Conservation (phyloP, 106 monocot genomes). For the Dactylorhiza incarnata region DNA sequence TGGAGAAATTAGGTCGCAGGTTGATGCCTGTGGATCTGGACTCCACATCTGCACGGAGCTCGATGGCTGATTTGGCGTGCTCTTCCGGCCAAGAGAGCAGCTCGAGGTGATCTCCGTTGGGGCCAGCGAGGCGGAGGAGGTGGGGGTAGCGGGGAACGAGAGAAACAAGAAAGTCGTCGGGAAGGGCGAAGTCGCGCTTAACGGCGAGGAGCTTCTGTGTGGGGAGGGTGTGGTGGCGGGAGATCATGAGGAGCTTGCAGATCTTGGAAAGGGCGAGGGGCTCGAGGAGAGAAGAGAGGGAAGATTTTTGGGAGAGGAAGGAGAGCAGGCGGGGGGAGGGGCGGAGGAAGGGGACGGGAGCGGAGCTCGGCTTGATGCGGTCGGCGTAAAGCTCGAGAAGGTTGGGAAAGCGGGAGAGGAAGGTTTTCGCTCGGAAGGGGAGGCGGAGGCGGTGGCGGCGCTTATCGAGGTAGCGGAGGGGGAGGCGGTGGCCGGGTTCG, state of each 20-base stretch:
- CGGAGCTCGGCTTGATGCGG: conserved; percentile 31
- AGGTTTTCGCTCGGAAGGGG: conserved; percentile 40
- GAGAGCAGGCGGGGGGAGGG: conserved; percentile 39
- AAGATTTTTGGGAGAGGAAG: conserved; percentile 34
- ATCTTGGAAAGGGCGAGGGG: conserved; percentile 38
- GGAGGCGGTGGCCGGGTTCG: conserved; percentile 46
- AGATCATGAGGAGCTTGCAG: conserved; percentile 82
- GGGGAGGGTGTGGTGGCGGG: conserved; percentile 34
- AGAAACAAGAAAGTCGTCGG: conserved; percentile 50
- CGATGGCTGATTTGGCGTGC: conserved; percentile 50
- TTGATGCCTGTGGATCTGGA: conserved; percentile 37
- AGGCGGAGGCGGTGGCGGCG: conserved; percentile 70
- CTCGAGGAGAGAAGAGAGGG: conserved; percentile 29
- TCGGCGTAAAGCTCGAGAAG: conserved; percentile 66
- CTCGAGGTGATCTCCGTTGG: conserved; percentile 30
- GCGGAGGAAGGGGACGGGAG: conserved; percentile 56
- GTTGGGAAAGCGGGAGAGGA: conserved; percentile 54
- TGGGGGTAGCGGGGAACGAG: conserved; percentile 45
- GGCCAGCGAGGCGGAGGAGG: conserved; percentile 33
- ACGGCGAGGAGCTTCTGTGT: conserved; percentile 54
- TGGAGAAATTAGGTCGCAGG: conserved; percentile 61
- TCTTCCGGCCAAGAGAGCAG: conserved; percentile 63
- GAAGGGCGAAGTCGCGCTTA: conserved; percentile 73
- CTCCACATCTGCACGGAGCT: conserved; percentile 54
- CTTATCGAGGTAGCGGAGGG: conserved; percentile 78